A percentile compares a stretch with the other conserved stretches of the same genome.
Evolutionary conservation across 2,329 filamentous ascomycete species (phyloP).

Genomic region (Botrytis porri): DNA sequence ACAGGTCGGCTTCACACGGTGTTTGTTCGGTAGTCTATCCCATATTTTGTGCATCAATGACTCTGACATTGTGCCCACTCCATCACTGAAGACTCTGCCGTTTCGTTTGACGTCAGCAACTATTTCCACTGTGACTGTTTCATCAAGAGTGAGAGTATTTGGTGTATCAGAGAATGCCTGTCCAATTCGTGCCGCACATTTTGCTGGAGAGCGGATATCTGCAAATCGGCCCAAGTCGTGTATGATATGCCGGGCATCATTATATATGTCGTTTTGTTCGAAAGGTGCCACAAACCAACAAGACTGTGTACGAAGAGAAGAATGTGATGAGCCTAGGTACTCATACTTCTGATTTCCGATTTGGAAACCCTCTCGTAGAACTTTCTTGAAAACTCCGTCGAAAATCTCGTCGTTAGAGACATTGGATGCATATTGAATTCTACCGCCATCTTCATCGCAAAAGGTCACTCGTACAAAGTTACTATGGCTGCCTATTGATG

Average conservation of each 20-base stretch:
- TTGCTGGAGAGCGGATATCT: constrained; percentile 51
- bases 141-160: constrained; percentile 53
- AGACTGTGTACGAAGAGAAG: constrained; percentile 68
- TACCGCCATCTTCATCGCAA: constrained; percentile 68
- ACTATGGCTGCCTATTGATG: constrained; percentile 42
- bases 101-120: constrained; percentile 54
- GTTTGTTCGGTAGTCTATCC: constrained; percentile 48
- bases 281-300: constrained; percentile 64
- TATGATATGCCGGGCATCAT: constrained; percentile 42
- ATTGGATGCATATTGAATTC: constrained; percentile 55
- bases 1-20: constrained; percentile 54
- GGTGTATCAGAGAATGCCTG: constrained; percentile 74
- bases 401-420: constrained; percentile 51
- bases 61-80: constrained; percentile 70
- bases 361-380: constrained; percentile 57
- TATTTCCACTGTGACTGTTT: constrained; percentile 31
- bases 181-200: constrained; percentile 57
- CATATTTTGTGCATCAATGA: constrained; percentile 60
- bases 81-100: constrained; percentile 70
- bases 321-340: constrained; percentile 79
- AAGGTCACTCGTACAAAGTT: constrained; percentile 71
- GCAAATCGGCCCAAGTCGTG: constrained; percentile 48
- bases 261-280: constrained; percentile 35
- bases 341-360: constrained; percentile 61
- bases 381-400: constrained; percentile 56